Base-by-base conservation (phyloP, 306 rosid genomes). In the Macrotyloma uniflorum region DNA sequence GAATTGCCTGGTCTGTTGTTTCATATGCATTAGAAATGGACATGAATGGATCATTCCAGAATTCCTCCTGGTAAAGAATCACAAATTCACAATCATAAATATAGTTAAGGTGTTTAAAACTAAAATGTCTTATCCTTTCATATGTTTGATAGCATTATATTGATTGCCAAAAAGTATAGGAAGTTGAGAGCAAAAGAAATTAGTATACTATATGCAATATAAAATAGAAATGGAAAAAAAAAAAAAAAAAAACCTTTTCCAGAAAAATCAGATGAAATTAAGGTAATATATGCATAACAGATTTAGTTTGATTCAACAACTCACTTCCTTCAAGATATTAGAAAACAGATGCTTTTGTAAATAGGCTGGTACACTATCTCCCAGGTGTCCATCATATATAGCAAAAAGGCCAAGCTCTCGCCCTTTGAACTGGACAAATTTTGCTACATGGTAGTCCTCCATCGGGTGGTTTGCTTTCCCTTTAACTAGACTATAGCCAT, bases 391-490 rank as follows among this genome's bases (percentile, higher is more conserved):
- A 46, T 93, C 98, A 45, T 82, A 90, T 80, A 93, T 85, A 10
- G 98, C 98, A 78, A 93, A 93, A 65, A 93, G 94, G 55, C 98
- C 96, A 33, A 93, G 82, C 79, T 93, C 96, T 5, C 47, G 90
- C 49, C 89, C 94, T 57, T 82, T 80, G 53, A 59, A 23, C 19
- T 84, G 87, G 51, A 87, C 85, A 71, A 93, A 80, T 78, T 93
- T 86, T 12, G 98, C 94, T 8, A 90, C 98, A 42, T 91, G 97
- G 84, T 83, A 93, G 80, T 93, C 98, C 83, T 93, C 97, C 97
- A 93, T 93, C 16, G 97, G 95, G 80, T 93, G 98, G 86, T 86
- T 91, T 76, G 98, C 97, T 87, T 93, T 93, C 83, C 98, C 98
- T 90, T 93, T 93, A 49, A 91, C 93, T n/a, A 93, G 86, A 84